Conservation (phyloP, 345 rosid genomes). For the Populus alba region DNA sequence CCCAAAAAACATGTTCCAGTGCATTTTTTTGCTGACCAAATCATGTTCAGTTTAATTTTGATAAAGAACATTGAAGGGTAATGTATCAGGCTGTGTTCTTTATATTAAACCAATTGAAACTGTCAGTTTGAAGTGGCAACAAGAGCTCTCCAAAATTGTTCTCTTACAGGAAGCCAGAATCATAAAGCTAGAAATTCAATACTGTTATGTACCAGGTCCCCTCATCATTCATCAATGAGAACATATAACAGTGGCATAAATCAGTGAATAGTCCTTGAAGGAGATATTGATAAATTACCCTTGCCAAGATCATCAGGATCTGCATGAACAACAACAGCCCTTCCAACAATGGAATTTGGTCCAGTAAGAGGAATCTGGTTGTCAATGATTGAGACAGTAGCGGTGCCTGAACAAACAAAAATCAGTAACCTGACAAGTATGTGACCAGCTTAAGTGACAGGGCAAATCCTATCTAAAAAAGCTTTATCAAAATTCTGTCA, state of each 20-base stretch:
- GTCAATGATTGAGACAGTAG: slow-evolving; percentile 57
- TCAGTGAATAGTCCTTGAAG: not conserved
- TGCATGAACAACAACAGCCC: slow-evolving; percentile 89
- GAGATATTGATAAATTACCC: slow-evolving; percentile 45
- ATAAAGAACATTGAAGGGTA: too few species aligned
- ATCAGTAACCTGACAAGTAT: not conserved
- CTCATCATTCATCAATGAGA: not conserved
- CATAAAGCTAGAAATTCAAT: not conserved
- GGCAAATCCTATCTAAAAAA: not conserved
- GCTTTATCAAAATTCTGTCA: not conserved
- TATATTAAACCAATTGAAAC: not conserved
- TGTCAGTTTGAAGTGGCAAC: not conserved
- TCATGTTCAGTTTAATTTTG: not conserved
- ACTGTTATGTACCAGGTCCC: not conserved
- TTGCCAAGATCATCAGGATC: slow-evolving; percentile 98
- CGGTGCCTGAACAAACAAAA: slow-evolving; percentile 54
- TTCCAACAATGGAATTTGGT: slow-evolving; percentile 73
- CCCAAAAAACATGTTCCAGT: not conserved
- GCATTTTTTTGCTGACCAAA: not conserved
- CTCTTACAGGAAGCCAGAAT: not conserved
- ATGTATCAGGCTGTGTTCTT: too few species aligned
- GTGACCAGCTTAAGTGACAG: not conserved
- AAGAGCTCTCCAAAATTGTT: not conserved
- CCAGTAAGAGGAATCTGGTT: slow-evolving; percentile 82
- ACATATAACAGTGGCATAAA: not conserved